These are phyloP conservation scores for Pulicaria dysenterica DNA, from an alignment of 129 eudicot species.

Conservation along the genomic window DNA sequence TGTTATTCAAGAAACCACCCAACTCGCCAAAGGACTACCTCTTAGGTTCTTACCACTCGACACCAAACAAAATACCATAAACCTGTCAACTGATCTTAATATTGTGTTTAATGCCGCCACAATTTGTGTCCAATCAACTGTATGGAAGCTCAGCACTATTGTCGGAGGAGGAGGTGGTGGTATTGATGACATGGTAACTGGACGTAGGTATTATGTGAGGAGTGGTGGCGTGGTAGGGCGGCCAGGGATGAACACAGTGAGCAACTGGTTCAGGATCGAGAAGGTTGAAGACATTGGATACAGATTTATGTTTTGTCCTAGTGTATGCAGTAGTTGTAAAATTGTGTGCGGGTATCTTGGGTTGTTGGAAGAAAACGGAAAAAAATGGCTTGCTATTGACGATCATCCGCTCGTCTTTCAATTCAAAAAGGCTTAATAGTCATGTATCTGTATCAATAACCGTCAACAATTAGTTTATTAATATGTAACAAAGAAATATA, in stretches of 20 bases:
- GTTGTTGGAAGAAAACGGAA: constrained; percentile 57
- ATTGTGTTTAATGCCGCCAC: constrained; percentile 66
- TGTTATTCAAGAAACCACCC: constrained; percentile 54
- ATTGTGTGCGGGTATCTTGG: constrained; percentile 74
- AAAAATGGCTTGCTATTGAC: constrained; percentile 65
- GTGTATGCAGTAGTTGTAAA: constrained; percentile 62
- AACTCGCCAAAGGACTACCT: constrained; percentile 55
- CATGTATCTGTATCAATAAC: not conserved
- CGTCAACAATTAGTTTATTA: not conserved
- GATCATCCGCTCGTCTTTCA: constrained; percentile 52
- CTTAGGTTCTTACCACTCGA: constrained; percentile 51
- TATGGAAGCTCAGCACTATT: constrained; percentile 51
- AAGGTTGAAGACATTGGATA: constrained; percentile 51
- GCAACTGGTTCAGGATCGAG: constrained; percentile 76
- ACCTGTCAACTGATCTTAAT: constrained; percentile 59
- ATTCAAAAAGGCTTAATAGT: constrained; percentile 48
- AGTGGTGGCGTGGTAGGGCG: constrained; percentile 63
- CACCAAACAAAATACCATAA: constrained; percentile 34
- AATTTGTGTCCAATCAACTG: constrained; percentile 68
- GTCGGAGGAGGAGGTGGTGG: constrained; percentile 13
- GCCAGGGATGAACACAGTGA: constrained; percentile 59
- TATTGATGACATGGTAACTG: constrained; percentile 29
- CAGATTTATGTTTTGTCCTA: constrained; percentile 74
- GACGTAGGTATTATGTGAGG: constrained; percentile 52
- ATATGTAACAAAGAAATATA: not conserved